These are phyloP conservation scores for Lodderomyces pseudojiufengensis DNA, from an alignment of 1,139 yeast species.

Conservation along the genomic window DNA sequence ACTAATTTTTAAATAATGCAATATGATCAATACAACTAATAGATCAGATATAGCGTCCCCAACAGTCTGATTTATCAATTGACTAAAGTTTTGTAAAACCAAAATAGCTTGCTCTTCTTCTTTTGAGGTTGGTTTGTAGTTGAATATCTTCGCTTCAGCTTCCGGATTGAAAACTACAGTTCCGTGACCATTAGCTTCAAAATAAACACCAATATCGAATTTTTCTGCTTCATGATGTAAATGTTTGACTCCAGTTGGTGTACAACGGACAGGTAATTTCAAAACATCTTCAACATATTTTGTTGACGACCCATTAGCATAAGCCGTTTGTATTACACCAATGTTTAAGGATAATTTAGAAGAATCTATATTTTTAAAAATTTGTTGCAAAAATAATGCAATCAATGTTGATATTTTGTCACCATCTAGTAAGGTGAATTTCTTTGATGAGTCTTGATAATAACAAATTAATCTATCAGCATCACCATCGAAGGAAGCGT, in stretches of 20 bases:
- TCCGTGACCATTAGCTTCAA: conserved; percentile 99
- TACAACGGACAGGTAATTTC: conserved; percentile 77
- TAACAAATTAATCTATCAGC: conserved; percentile 94
- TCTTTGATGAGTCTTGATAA: conserved; percentile 45
- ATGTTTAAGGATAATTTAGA: conserved; percentile 43
- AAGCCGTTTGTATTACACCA: conserved; percentile 96
- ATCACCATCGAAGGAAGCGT: conserved; percentile 93
- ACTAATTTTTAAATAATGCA: conserved; percentile 49
- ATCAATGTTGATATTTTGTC: conserved; percentile 87
- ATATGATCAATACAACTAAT: conserved; percentile 67
- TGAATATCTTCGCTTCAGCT: conserved; percentile 38
- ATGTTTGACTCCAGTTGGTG: conserved; percentile 96
- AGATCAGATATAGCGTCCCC: conserved; percentile 96
- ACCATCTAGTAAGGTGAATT: conserved; percentile 80
- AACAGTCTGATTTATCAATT: conserved; percentile 88
- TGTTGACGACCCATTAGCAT: conserved; percentile 93
- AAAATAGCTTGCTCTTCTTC: conserved; percentile 41
- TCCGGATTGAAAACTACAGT: conserved; percentile 77
- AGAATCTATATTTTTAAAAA: conserved; percentile 39
- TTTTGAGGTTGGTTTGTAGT: conserved; percentile 21
- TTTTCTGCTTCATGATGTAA: conserved; percentile 83
- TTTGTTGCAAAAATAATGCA: conserved; percentile 62
- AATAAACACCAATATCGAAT: conserved; percentile 88
- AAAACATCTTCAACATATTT: conserved; percentile 59
- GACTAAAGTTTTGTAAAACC: conserved; percentile 54